phyloP scores from a whole-genome alignment of 805 yeast genomes.

The Kluyveromyces wickerhamii region DNA sequence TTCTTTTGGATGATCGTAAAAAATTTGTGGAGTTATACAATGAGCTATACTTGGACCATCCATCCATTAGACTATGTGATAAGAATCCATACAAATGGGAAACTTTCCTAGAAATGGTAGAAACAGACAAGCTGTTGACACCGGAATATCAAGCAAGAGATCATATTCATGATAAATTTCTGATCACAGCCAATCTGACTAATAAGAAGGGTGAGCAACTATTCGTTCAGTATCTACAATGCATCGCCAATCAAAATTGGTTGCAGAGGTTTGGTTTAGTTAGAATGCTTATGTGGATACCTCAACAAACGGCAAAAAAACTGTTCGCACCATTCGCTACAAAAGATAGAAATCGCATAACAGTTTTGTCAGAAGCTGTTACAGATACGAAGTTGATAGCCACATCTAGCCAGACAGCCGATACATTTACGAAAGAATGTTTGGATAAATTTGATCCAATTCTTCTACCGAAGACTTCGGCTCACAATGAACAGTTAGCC shows the following conservation, averaged over 20 bases:
- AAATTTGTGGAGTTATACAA: slow-evolving; percentile 20
- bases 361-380: slow-evolving; percentile 57
- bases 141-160: slow-evolving; percentile 33
- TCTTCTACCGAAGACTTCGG: slow-evolving; percentile 11
- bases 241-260: slow-evolving; percentile 68
- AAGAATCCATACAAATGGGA: slow-evolving; percentile 64
- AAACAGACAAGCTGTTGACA: slow-evolving; percentile 36
- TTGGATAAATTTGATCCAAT: slow-evolving; percentile 27
- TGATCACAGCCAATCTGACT: slow-evolving; percentile 54
- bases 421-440: slow-evolving; percentile 14
- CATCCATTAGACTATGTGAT: slow-evolving; percentile 28
- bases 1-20: slow-evolving; percentile 49
- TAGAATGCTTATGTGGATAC: slow-evolving; percentile 62
- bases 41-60: slow-evolving; percentile 3
- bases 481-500: slow-evolving; percentile 32
- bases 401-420: slow-evolving; percentile 20
- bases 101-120: slow-evolving; percentile 43
- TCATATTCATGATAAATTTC: slow-evolving; percentile 43
- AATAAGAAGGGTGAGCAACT: slow-evolving; percentile 52
- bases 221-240: slow-evolving; percentile 65
- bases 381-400: slow-evolving; percentile 55
- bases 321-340: slow-evolving; percentile 50
- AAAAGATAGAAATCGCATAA: slow-evolving; percentile 47
- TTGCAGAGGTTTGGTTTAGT: slow-evolving; percentile 64
- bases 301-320: slow-evolving; percentile 52